Base-by-base conservation (phyloP, 2,329 filamentous ascomycete genomes). In the Tolypocladium inflatum region DNA sequence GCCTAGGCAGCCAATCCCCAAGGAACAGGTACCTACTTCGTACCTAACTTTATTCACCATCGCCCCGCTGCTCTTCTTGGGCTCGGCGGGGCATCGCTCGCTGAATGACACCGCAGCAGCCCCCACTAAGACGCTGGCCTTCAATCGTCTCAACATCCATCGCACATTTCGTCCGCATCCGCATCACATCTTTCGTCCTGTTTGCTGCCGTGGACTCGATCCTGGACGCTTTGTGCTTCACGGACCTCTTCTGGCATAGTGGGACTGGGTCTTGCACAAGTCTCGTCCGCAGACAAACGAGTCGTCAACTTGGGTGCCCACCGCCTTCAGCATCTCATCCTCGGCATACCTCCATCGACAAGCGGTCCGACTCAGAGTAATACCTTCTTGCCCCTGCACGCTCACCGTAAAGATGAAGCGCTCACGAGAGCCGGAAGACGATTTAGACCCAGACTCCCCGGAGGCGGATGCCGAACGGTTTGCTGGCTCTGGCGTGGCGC, bases 391-490 rank as follows among this genome's bases (percentile, higher is more conserved):
- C 58, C 59, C 54, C 39, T 57, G 21, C 55, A 55, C 56, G 42
- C 48, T 41, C 50, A 35, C 26, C 35, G 15, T 45, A 59, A 74
- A 70, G 69, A 85, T 85, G 82, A 85, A 85, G 78, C 82, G 82
- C 76, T 80, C 80, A 80, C 81, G 82, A 74, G 80, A 82, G 75
- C 74, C 75, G 65, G 79, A 82, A 71, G 78, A 81, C 68, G 72
- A 75, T 63, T 61, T 70, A 70, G 69, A 72, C 63, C 62, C 64
- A 58, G 66, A 68, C 59, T 64, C 65, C 55, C 60, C 63, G 37
- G 60, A 57, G 59, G 60, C 58, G 57, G 59, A 57, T 60, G 60
- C 56, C 51, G 60, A 10, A 43, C 19, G 10, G 42, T 43, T 43
- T 21, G 42, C 42, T 23, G 42, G 42, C 42, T 21, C 19, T n/a